Evolutionary conservation across 2,329 filamentous ascomycete genomes (phyloP), one percentile per base, ranked within the genome.

Genomic region (Talaromyces sp.): DNA sequence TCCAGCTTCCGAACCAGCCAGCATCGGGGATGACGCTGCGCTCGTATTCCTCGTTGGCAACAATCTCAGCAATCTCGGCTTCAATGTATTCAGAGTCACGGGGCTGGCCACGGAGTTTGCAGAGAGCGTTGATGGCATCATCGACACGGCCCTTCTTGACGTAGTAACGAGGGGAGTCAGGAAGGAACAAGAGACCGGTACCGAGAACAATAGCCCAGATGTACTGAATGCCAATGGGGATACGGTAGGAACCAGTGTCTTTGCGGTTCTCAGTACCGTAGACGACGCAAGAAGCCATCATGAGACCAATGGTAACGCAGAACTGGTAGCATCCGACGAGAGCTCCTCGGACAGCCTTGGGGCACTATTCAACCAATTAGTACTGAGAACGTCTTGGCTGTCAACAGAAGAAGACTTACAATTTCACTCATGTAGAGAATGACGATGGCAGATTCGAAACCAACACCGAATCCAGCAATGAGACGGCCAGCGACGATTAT

Each of bases 371-470:
- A 33, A 19, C 9, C 2, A 52, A 56, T 43, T 33, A 49, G 50
- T 43, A 58, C 6, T 19, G 41, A 3, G 16, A 24, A 3, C 27
- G 7, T 9, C 14, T 16, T 9, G 14, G 8, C 6, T 2, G n/a
- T 3, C 22, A 8, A 3, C 3, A 41, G 22, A 37, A n/a, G 1
- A 4, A 3, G 11, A 66, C 64, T 66, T 39, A 79, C 77, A 74
- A 93, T 91, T 80, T 93, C 91, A 58, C 89, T 92, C 91, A 95
- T 94, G 86, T 95, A 93, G 67, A 93, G 83, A 74, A 93, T 91
- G 77, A 93, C 88, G 72, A 92, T 88, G 72, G 90, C 89, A 9
- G 89, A 92, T 70, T 91, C 89, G 75, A 92, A 92, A 74, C 90
- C 91, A 72, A 93, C 90, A 83, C 91, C 91, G 64, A 92, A 76